Evolutionary conservation across 306 rosid genomes (phyloP), one percentile per base, ranked within the genome.

Genomic region (Castanospermum australe): DNA sequence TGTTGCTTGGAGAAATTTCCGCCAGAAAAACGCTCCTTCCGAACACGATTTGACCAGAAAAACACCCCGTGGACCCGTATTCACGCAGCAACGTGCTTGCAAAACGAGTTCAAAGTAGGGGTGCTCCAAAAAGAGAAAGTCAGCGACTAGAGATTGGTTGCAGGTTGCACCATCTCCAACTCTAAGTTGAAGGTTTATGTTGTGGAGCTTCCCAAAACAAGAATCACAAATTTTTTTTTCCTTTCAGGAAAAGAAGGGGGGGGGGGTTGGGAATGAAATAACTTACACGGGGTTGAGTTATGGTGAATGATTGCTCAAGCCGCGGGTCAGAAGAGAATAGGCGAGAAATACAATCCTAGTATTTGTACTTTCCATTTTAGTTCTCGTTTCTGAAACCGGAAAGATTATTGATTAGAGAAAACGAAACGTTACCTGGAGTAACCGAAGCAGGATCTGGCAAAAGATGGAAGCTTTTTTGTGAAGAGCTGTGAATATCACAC

Each of bases 401-500:
- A 5, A n/a, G 45, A 11, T 6, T 13, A 76, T 20, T 13, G 41
- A 71, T 21, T 20, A 10, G 52, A 74, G 39, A 75, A 52, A 62
- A 5, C 11, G 20, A 61, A 59, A 71, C 74, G 77, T 45, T 57
- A 90, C 92, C 89, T 35, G 80, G 64, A 78, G 69, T 6, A 66
- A 25, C 80, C 39, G 84, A 59, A 76, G 64, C 64, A 73, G 88
- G 97, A 92, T 92, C 96, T 78, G 88, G 39, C 71, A 30, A 64
- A 82, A 61, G 41, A 45, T 2, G 17, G 73, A 48, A 74, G 55
- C 8, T 24, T 64, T 48, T 62, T 57, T 62, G 8, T 32, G 44
- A 45, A 59, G 56, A 78, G 45, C 84, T 12, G 59, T 71, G 57
- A 78, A n/a, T n/a, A n/a, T n/a, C n/a, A n/a, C n/a, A n/a, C n/a